Base-by-base conservation (phyloP, 306 rosid genomes). In the Leucaena leucocephala region DNA sequence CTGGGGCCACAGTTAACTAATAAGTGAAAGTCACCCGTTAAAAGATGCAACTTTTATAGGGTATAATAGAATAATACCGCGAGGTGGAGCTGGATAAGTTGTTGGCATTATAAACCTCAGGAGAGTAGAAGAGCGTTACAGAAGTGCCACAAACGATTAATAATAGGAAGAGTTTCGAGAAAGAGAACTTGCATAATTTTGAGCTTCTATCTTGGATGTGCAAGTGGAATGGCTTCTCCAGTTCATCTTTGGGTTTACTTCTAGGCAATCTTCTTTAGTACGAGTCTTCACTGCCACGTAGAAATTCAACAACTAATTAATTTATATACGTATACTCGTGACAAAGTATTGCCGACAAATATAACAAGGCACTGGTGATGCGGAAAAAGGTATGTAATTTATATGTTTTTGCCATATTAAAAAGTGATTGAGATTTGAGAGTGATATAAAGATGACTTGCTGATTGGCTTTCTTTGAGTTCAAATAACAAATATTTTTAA, bases 151-250 rank as follows among this genome's bases (percentile, higher is more conserved):
- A 86, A 27, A 87, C 42, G 76, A 85, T 76, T 46, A 89, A 14
- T 36, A 92, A 72, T 2, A 94, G 88, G 81, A 89, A 80, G 10
- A 89, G 78, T 87, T 84, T 89, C 76, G 92, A 88, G 68, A 88
- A 87, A 80, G 94, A 85, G 75, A 90, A 76, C 85, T 85, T 91
- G 96, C 90, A 91, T 27, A 27, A 27, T 88, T 87, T 88, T 84
- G 94, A 78, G 83, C 79, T 83, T 68, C 68, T 92, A 27, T 91
- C 98, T 73, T 89, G 93, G 74, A 84, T 66, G 17, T 94, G 83
- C 68, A 87, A 78, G 83, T 86, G 88, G 50, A 87, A 87, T 74
- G 89, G 91, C 74, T 90, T 89, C 71, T 85, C 91, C 55, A 81
- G 39, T 21, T 68, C 58, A 63, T 91, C 90, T 75, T 82, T 89